phyloP scores from a whole-genome alignment of 148 eudicot genomes.

The Rhododendron henanense region DNA sequence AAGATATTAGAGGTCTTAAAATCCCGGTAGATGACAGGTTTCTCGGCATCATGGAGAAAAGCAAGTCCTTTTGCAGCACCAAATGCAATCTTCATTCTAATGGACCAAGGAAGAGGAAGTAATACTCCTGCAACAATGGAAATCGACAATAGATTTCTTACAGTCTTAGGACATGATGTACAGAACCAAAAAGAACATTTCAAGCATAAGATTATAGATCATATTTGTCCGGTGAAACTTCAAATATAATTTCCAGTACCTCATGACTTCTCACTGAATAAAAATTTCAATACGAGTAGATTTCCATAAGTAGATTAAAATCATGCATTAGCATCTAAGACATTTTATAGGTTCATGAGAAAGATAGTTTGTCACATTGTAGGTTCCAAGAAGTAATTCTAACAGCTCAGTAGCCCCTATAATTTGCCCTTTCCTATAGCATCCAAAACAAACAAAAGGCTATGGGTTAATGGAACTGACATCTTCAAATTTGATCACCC shows the following conservation, averaged over 20 bases:
- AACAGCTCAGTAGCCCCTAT: background rate
- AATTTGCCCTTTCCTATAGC: background rate
- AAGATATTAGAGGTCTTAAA: constrained; percentile 85
- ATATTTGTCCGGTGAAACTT: background rate
- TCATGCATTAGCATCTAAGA: background rate
- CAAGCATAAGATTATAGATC: background rate
- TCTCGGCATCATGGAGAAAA: constrained; percentile 81
- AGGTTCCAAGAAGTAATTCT: background rate
- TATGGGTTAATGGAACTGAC: background rate
- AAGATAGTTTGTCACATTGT: background rate
- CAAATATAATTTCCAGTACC: background rate
- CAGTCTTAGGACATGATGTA: background rate
- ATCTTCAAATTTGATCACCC: background rate
- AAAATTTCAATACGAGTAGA: background rate
- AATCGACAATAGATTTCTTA: background rate
- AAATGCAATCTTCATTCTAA: constrained; percentile 79
- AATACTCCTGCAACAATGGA: constrained; percentile 50
- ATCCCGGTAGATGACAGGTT: constrained; percentile 87
- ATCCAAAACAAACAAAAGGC: background rate
- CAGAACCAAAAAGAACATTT: background rate
- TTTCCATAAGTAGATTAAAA: background rate
- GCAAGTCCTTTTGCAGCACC: constrained; percentile 95
- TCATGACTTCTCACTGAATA: background rate
- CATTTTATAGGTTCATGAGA: background rate
- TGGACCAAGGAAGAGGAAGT: constrained; percentile 87